Conservation (phyloP, 352 stramenopile species). For the Pythium monospermum region DNA sequence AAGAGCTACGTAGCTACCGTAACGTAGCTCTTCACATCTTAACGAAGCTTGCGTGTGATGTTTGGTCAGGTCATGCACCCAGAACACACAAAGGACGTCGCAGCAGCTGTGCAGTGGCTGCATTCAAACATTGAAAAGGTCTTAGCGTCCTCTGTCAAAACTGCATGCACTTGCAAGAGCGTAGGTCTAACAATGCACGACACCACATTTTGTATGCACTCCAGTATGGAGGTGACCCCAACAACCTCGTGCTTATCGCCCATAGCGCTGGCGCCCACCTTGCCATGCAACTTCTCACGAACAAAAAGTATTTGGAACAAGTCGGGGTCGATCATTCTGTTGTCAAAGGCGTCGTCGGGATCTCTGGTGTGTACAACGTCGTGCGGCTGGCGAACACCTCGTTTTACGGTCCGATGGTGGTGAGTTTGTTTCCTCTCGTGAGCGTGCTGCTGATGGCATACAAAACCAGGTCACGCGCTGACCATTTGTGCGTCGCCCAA, state of each 20-base stretch:
- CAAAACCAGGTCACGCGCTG: no score
- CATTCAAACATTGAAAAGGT: slow-evolving; percentile 67
- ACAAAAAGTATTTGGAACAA: slow-evolving; percentile 44
- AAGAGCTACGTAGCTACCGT: no score
- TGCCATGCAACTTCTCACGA: slow-evolving; percentile 59
- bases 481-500: no score
- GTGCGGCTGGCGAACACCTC: slow-evolving; percentile 67
- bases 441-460: no score
- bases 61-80: slow-evolving; percentile 42
- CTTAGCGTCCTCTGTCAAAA: no score
- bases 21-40: no score
- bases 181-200: no score
- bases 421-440: no score
- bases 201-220: no score
- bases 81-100: slow-evolving; percentile 60
- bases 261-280: slow-evolving; percentile 80
- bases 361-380: slow-evolving; percentile 86
- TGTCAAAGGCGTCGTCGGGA: slow-evolving; percentile 56
- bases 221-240: slow-evolving; percentile 68
- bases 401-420: slow-evolving; percentile 64
- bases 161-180: no score
- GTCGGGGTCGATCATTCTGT: slow-evolving; percentile 30
- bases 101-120: slow-evolving; percentile 56
- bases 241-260: slow-evolving; percentile 54
- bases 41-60: no score